Conservation (phyloP, 352 stramenopile genomes). For the Peronospora belbahrii region DNA sequence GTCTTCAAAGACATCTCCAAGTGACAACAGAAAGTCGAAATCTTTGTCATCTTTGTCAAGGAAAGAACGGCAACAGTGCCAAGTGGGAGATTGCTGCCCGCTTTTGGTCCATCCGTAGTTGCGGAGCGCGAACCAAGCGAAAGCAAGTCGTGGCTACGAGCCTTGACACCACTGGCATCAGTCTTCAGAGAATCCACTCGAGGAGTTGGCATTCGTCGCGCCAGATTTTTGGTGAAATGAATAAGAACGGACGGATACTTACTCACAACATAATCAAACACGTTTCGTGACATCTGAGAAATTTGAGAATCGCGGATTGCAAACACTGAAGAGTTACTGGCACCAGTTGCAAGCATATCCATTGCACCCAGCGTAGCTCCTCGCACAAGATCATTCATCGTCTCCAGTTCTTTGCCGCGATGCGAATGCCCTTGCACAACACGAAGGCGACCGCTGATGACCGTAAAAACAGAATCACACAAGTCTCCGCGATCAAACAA, state of each 20-base stretch:
- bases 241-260: slow-evolving; percentile 56
- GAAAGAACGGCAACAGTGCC: slow-evolving; percentile 74
- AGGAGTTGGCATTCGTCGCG: slow-evolving; percentile 46
- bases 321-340: slow-evolving; percentile 78
- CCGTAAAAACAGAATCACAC: slow-evolving; percentile 73
- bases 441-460: slow-evolving; percentile 72
- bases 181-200: slow-evolving; percentile 25
- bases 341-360: slow-evolving; percentile 70
- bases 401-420: slow-evolving; percentile 58
- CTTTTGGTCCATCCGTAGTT: slow-evolving; percentile 15
- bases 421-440: slow-evolving; percentile 61
- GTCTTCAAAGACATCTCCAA: slow-evolving; percentile 57
- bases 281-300: slow-evolving; percentile 78
- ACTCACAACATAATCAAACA: slow-evolving; percentile 81
- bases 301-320: slow-evolving; percentile 82
- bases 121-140: slow-evolving; percentile 39
- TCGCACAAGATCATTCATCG: slow-evolving; percentile 71
- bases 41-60: slow-evolving; percentile 63
- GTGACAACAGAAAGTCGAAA: slow-evolving; percentile 67
- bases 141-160: slow-evolving; percentile 39
- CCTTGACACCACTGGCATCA: slow-evolving; percentile 32
- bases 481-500: slow-evolving; percentile 70
- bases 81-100: slow-evolving; percentile 33
- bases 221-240: slow-evolving; percentile 75
- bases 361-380: slow-evolving; percentile 71